Evolutionary conservation across 1,284 basidiomycete species (phyloP), one percentile per base, ranked within the genome.

Genomic region (Ustilago trichophora): DNA sequence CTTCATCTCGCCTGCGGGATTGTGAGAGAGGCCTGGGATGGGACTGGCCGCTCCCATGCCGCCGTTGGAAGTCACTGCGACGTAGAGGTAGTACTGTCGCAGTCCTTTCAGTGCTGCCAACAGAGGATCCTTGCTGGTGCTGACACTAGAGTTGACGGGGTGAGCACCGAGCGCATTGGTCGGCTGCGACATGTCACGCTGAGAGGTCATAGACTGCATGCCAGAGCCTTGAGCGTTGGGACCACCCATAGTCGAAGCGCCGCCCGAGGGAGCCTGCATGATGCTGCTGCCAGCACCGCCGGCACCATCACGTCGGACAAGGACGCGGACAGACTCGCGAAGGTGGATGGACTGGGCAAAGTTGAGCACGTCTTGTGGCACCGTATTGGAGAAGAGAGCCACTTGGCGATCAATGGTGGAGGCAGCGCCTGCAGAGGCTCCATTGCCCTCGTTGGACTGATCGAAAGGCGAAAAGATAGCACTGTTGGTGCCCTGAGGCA

Each of bases 1-100:
- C 83, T 98, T 98, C 91, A 93, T 98, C 83, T 97, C 94, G 65
- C 92, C 87, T 31, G 93, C 93, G 80, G 92, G 90, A 12, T 88
- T 91, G 11, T 88, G 87, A 1, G 76, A 68, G 4, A 88, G 86
- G 34, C 89, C 87, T 47, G 92, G 85, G 12, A 92, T 92, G 21
- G 91, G 92, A 16, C 93, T 93, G 68, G 93, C 93, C 16, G 91
- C 85, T 3, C 92, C 91, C 26, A 91, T 86, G 5, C 92, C 91
- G 38, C 86, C 85, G 26, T 85, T 82, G 15, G 85, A 77, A 32
- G 83, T 72, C 22, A 76, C 74, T 11, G 75, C 74, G 0, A 77
- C 72, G 37, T 76, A 77, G 29, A 77, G 72, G 40, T 77, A 77
- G 51, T 77, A 77, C 48, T 77, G 75, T 3, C 75, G 64, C 43